Base-by-base conservation (phyloP, 106 monocot species). In the Triglochin maritima region DNA sequence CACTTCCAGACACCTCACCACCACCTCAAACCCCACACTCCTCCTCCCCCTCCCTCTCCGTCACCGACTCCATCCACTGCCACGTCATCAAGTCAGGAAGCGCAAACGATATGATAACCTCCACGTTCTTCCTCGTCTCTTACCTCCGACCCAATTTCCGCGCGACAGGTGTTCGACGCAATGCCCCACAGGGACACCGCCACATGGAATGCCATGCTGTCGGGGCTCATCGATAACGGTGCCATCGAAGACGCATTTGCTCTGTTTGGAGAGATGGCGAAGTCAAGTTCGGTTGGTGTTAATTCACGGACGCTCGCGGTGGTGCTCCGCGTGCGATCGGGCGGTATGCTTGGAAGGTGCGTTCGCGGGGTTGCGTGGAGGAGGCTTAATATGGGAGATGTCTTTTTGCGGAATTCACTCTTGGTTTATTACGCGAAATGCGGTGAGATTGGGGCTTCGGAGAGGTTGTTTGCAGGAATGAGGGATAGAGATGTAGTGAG, bases 141-240 rank as follows among this genome's bases (percentile, higher is more conserved):
- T 49, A 76, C 4, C 57, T 42, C 46, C 2, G 78, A 78, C 3
- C 6, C 63, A 9, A 41, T 2, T 2, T 11, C 42, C 11, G 85
- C 85, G 4, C 72, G 75, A 59, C 61, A 69, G 17, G 13, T 85
- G 76, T 85, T 85, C 17, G 81, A 81, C 51, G 69, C 62, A 70
- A 85, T 81, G 79, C 49, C 9, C 44, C 47, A 66, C 3, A 62
- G 81, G 70, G 85, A 85, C 29, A 49, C 63, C 2, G 79, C 67
- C 3, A 49, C 73, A 4, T 85, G 85, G 85, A 85, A 85, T 50
- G 79, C 81, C 1, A 85, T 81, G 81, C 47, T 81, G 11, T 81
- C 73, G 0, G 73, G 66, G 2, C 81, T 69, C 44, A 10, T 47
- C 16, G 64, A 70, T 7, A 72, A 81, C 13, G 81, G 79, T 47